phyloP scores from a whole-genome alignment of 306 rosid species.

The Cicer judaicum region DNA sequence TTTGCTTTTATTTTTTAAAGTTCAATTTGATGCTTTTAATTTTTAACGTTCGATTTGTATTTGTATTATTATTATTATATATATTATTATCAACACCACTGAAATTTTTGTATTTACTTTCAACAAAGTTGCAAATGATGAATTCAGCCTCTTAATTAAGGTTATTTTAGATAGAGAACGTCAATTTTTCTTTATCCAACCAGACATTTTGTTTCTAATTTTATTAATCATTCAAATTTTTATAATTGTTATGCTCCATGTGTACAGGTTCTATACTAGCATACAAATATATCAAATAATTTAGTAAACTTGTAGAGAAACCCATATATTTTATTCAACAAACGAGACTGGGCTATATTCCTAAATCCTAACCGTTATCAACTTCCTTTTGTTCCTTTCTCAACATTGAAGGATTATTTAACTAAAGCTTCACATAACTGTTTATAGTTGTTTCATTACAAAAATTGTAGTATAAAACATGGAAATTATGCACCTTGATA shows the following conservation, averaged over 20 bases:
- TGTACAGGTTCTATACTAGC: background rate
- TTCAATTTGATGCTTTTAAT: background rate
- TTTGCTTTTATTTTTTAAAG: constrained; percentile 1
- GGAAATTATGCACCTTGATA: constrained; percentile 6
- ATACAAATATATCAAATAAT: background rate
- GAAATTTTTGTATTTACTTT: background rate
- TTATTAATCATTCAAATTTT: background rate
- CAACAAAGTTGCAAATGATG: background rate
- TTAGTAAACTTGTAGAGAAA: constrained; percentile 9
- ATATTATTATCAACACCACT: background rate
- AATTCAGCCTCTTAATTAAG: background rate
- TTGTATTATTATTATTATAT: background rate
- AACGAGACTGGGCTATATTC: background rate
- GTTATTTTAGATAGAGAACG: background rate
- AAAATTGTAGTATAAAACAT: constrained; percentile 11
- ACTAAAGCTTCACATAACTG: background rate
- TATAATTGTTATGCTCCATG: background rate
- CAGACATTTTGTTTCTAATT: background rate
- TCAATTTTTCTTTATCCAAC: background rate
- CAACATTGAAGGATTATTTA: background rate
- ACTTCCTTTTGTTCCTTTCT: background rate
- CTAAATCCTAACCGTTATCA: constrained; percentile 5
- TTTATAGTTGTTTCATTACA: constrained; percentile 5
- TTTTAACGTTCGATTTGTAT: background rate
- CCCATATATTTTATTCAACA: constrained; percentile 18